Conservation (phyloP, 202 grass and related monocot genomes). For the Dendrocalamus latiflorus region DNA sequence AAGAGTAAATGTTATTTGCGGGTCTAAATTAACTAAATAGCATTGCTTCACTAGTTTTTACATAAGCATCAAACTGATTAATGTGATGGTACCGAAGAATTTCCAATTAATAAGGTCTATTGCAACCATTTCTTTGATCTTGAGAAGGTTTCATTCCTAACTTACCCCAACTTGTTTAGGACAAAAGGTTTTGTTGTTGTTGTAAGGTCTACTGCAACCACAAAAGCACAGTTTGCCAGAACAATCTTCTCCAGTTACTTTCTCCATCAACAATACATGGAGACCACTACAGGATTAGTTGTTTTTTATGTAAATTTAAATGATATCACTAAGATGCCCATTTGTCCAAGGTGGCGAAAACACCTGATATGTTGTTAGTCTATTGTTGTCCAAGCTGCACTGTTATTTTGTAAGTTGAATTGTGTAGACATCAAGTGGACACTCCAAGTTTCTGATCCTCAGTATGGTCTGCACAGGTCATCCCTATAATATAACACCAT, state of each 20-base stretch:
- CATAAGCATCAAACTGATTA: background rate
- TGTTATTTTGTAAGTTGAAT: background rate
- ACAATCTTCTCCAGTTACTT: background rate
- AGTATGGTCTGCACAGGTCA: background rate
- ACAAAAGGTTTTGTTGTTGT: too few species aligned
- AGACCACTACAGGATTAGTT: background rate
- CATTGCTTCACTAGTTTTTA: background rate
- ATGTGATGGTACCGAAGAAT: background rate
- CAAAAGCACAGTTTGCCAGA: background rate
- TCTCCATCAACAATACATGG: background rate
- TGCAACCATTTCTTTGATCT: background rate
- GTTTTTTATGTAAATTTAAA: background rate
- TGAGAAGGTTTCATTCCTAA: too few species aligned
- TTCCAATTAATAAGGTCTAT: background rate
- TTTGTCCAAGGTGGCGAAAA: background rate
- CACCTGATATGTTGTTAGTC: background rate
- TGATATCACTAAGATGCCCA: background rate
- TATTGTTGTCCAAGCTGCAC: background rate
- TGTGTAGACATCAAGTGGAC: background rate
- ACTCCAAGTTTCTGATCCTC: background rate
- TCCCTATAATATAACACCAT: background rate
- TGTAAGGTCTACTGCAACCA: background rate
- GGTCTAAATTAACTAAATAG: conserved; percentile 4
- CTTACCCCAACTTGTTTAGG: too few species aligned
- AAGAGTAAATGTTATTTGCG: background rate